Base-by-base conservation (phyloP, 1,284 basidiomycete genomes). In the Ganoderma meredithae region DNA sequence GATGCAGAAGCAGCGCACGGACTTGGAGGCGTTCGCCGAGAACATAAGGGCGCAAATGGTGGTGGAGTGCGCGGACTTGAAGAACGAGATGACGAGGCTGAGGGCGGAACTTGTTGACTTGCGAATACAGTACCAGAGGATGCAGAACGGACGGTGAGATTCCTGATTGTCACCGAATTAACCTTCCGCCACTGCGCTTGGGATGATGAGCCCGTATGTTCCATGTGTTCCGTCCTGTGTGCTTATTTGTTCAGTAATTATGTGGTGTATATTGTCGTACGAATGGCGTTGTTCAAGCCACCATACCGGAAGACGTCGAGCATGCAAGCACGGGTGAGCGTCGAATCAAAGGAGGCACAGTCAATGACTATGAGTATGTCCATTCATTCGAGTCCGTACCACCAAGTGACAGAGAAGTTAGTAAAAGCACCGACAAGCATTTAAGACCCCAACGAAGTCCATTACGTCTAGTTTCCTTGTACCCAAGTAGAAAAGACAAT, bases 81-180 rank as follows among this genome's bases (percentile, higher is more conserved):
- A 60, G 40, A 60, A 60, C 39, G 58, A 60, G 58, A 19, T 60
- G 39, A 60, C 25, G 39, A 39, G 39, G 58, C 22, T 60, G 22
- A 40, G 36, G 22, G 22, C 58, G 15, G 58, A 60, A 41, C 6
- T 60, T n/a, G 58, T 60, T 3, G 58, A 60, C 39, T 40, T 60
- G 40, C 58, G 25, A 3, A n/a, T 41, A 13, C 58, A 60, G 40
- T 41, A 41, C 22, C 58, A 43, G 40, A n/a, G 58, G 4, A 41
- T 59, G 56, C 56, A 59, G 36, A 36, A 59, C 6, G n/a, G 7
- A 15, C 15, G 19, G 1, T 55, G 31, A 55, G 31, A 17, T 0
- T 22, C n/a, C 10, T 39, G 0, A 10, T 22, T 25, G 47, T 5
- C 10, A 1, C 36, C 36, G 8, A 39, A 39, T 10, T 2, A 39